Conservation (phyloP, 352 stramenopile species). For the Pythium sukuiense region DNA sequence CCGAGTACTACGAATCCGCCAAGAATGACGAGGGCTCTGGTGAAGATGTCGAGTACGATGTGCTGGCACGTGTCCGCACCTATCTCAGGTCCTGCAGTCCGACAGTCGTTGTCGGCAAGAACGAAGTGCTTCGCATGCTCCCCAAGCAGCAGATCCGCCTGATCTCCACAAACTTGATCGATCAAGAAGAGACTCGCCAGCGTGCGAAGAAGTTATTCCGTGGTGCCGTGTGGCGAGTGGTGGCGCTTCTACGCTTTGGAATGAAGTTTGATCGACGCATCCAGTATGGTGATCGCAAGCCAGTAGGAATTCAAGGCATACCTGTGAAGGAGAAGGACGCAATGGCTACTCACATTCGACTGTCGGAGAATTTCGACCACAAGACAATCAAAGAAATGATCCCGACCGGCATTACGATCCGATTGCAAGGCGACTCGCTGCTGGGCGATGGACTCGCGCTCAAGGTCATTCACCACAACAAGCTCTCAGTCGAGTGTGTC, state of each 20-base stretch:
- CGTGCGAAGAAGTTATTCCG: constrained; percentile 82
- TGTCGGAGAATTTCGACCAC: constrained; percentile 90
- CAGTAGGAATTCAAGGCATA: constrained; percentile 17
- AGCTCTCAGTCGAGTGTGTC: constrained; percentile 82
- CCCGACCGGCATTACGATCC: constrained; percentile 80
- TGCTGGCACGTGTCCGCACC: constrained; percentile 73
- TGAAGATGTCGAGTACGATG: constrained; percentile 87
- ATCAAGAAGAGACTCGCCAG: constrained; percentile 82
- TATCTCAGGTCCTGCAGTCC: constrained; percentile 76
- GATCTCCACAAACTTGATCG: constrained; percentile 87
- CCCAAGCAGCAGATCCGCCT: constrained; percentile 73
- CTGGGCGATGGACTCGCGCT: constrained; percentile 72
- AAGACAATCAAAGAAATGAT: constrained; percentile 91
- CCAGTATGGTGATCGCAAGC: constrained; percentile 67
- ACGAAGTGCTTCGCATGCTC: constrained; percentile 74
- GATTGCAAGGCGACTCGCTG: constrained; percentile 75
- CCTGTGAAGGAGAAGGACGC: constrained; percentile 38
- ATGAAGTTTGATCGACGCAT: constrained; percentile 88
- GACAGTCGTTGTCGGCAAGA: constrained; percentile 76
- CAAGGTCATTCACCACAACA: constrained; percentile 83
- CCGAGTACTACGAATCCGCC: constrained; percentile 83
- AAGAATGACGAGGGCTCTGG: constrained; percentile 74
- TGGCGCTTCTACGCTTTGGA: constrained; percentile 83
- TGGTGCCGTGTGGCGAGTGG: constrained; percentile 83
- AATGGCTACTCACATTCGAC: constrained; percentile 71